Base-by-base conservation (phyloP, 2,329 filamentous ascomycete genomes). In the Colletotrichum shisoi region DNA sequence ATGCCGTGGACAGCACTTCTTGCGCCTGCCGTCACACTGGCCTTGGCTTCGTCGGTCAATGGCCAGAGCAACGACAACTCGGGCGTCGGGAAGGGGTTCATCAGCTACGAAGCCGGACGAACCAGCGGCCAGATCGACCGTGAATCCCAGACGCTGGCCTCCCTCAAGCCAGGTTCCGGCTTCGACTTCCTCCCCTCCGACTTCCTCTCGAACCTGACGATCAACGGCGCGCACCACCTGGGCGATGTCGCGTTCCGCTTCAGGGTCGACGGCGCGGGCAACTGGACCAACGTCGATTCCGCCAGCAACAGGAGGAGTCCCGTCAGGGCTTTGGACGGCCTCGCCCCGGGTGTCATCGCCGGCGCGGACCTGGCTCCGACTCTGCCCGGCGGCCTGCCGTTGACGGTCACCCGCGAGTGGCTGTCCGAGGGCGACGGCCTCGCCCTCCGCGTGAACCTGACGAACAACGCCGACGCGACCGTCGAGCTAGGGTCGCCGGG, bases 181-280 rank as follows among this genome's bases (percentile, higher is more conserved):
- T 87, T 87, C 68, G 83, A 88, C 73, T 88, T 87, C 69, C 77
- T 85, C 2, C 85, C 85, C 0, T 83, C 77, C 8, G 85, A 87
- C 71, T 74, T 81, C 51, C 77, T 87, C 3, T 65, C 78, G 0
- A 74, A 76, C 17, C 79, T 85, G 8, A 79, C 82, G 12, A 56
- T 54, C 3, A 77, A 86, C 65, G 81, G 82, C 3, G 82, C 86
- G 67, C 87, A 88, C 68, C 86, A 88, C 72, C 83, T 83, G 71
- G 86, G 86, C 4, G 86, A 88, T 53, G 76, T 88, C 45, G 87
- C 84, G 0, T 79, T 84, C 51, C 81, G 84, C 13, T 88, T 85
- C 71, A 83, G 84, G n/a, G 70, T 75, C 2, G 73, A 73, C 1
- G 78, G 76, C 5, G 61, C 65, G 13, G 73, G 69, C 1, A 57